Evolutionary conservation across 2,329 filamentous ascomycete species (phyloP), one percentile per base, ranked within the genome.

Genomic region (Fusarium irregulare): DNA sequence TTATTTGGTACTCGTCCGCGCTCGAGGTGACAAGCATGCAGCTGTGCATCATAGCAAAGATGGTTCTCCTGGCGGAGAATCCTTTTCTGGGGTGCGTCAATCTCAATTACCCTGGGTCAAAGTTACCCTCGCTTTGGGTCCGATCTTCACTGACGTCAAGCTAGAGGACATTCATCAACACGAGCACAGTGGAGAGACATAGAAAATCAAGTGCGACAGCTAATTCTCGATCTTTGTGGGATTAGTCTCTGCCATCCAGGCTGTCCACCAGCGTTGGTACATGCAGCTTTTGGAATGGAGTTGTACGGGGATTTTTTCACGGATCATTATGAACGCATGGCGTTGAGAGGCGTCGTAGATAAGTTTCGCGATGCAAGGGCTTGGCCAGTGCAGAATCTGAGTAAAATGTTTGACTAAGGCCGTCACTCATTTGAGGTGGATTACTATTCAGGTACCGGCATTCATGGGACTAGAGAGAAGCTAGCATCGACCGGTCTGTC

Each of bases 251-350:
- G 80, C 46, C 79, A 82, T 41, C 77, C 79, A 0, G 76, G 71
- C 0, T 81, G 78, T 4, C 79, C 80, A 0, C 80, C 80, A 0
- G 80, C 79, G 2, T 73, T 82, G 4, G 78, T 82, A 4, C 80
- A 82, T 9, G 78, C 80, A 0, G 79, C 78, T 1, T 79, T 82
- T 37, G 79, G 80, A 7, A 81, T 82, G 64, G 78, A 81, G 71
- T 61, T 82, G n/a, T 82, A 82, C 27, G 79, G 80, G 2, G 80
- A 82, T 53, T 82, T 80, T 48, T 82, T 82, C 62, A 81, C 80
- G 3, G 80, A 82, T 55, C 74, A 72, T 12, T 81, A 80, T 47
- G 80, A 82, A 60, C 73, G 80, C 2, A 71, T 72, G 21, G 80
- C 80, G 2, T 59, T 82, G 72, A 77, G 77, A 18, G 80, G 75